phyloP scores from a whole-genome alignment of 768 basidiomycete genomes.

The Auriscalpium microsporum region DNA sequence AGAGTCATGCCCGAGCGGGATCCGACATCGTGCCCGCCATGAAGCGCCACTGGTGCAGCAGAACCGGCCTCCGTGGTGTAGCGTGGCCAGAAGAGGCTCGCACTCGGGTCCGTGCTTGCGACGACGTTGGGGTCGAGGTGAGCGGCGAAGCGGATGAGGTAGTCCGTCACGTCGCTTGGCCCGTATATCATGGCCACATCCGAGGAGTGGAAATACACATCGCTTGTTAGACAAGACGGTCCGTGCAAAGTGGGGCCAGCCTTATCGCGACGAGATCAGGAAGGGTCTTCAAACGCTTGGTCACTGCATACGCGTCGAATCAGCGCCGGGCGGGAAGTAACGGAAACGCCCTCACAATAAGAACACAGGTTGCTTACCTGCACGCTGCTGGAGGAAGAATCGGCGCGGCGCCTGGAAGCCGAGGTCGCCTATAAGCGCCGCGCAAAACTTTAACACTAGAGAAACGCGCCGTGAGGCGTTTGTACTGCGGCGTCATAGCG shows the following conservation, averaged over 20 bases:
- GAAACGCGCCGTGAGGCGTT: no score
- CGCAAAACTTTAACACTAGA: no score
- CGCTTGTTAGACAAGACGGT: no score
- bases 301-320: constrained; percentile 3
- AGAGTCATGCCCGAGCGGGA: no score
- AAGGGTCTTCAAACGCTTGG: constrained; percentile 4
- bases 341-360: constrained; percentile 7
- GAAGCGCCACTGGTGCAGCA: no score
- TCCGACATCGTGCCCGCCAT: no score
- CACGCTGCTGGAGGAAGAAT: constrained; percentile 16
- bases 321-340: no score
- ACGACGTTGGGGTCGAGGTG: constrained; percentile 19
- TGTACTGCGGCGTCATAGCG: constrained; percentile 16
- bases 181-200: constrained; percentile 11
- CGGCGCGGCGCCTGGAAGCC: constrained; percentile 21
- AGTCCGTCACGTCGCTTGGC: constrained; percentile 12
- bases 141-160: constrained; percentile 20
- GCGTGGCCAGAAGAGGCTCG: constrained; percentile 15
- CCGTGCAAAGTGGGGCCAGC: neutral
- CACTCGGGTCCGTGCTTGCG: neutral
- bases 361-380: constrained; percentile 14
- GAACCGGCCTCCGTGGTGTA: constrained; percentile 11
- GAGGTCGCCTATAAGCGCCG: constrained; percentile 21
- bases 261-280: neutral
- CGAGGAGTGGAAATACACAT: constrained; percentile 6